Evolutionary conservation across 2,329 filamentous ascomycete species (phyloP).

Genomic region (Penicillium digitatum): DNA sequence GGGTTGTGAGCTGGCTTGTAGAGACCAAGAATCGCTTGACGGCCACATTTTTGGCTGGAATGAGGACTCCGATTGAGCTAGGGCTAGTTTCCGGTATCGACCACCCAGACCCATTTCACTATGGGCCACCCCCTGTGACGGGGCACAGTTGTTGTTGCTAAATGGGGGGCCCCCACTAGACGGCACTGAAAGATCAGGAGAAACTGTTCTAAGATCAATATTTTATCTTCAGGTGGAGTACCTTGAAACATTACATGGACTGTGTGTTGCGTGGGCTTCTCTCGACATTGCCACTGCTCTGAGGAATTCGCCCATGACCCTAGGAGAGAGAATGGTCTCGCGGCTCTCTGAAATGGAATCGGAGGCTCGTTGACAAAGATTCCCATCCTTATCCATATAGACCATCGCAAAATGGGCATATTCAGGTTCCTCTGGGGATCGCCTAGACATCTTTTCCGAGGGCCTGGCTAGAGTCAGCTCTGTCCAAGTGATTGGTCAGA

Average conservation of each 20-base stretch:
- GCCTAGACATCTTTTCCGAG: slow-evolving; percentile 20
- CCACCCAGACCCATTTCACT: neutral
- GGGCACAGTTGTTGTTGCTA: slow-evolving; percentile 1
- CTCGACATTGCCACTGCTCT: slow-evolving; percentile 29
- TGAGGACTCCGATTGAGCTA: neutral
- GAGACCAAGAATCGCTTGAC: slow-evolving; percentile 7
- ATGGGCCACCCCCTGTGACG: slow-evolving; percentile 1
- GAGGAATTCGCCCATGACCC: slow-evolving; percentile 30
- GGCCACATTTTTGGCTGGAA: slow-evolving; percentile 14
- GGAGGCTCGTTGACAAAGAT: slow-evolving; percentile 31
- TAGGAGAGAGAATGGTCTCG: slow-evolving; percentile 28
- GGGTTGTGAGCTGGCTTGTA: neutral
- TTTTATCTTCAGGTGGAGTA: neutral
- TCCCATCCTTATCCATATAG: slow-evolving; percentile 30
- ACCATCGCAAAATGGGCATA: slow-evolving; percentile 33
- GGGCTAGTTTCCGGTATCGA: slow-evolving; percentile 2
- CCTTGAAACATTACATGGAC: slow-evolving; percentile 17
- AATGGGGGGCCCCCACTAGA: slow-evolving; percentile 2
- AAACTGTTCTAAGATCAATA: neutral
- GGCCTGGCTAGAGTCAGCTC: slow-evolving; percentile 13
- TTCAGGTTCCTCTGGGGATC: slow-evolving; percentile 19
- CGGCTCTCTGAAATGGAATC: slow-evolving; percentile 28
- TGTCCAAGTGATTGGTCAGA: neutral
- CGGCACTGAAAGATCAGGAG: neutral
- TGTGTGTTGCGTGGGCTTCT: slow-evolving; percentile 16